phyloP scores from a whole-genome alignment of 148 eudicot species.

The Chenopodium album region DNA sequence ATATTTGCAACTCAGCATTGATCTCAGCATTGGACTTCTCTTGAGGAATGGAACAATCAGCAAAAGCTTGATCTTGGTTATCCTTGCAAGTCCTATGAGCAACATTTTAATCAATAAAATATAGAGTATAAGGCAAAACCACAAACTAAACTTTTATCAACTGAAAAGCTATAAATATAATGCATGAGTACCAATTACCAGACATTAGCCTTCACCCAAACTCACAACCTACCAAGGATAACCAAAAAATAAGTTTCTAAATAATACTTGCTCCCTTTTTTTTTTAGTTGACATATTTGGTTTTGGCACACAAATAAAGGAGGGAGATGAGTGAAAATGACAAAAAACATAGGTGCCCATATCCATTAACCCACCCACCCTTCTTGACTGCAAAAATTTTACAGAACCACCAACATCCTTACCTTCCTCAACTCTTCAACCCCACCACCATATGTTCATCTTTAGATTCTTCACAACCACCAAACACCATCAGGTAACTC shows the following conservation, averaged over 20 bases:
- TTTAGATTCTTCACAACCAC: too few species aligned
- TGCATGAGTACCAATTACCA: not conserved
- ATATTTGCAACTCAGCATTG: conserved; percentile 85
- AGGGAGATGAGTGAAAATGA: too few species aligned
- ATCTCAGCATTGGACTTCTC: conserved; percentile 89
- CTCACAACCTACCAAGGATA: not conserved
- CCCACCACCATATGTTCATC: too few species aligned
- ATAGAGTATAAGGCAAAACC: not conserved
- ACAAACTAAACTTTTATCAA: not conserved
- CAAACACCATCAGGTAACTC: too few species aligned
- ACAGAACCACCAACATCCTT: too few species aligned
- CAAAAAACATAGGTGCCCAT: too few species aligned
- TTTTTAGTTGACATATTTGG: too few species aligned
- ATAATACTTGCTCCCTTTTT: not conserved
- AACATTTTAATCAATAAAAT: conserved; percentile 17
- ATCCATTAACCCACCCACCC: too few species aligned
- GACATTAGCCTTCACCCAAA: not conserved
- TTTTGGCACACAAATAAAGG: too few species aligned
- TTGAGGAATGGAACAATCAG: conserved; percentile 88
- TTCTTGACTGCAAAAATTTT: too few species aligned
- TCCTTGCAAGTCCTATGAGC: conserved; percentile 84
- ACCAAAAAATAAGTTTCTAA: not conserved
- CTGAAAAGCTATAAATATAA: not conserved
- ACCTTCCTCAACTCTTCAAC: too few species aligned
- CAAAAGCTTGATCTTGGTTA: conserved; percentile 72